Base-by-base conservation (phyloP, 768 basidiomycete species). In the Pulveroboletus frians region DNA sequence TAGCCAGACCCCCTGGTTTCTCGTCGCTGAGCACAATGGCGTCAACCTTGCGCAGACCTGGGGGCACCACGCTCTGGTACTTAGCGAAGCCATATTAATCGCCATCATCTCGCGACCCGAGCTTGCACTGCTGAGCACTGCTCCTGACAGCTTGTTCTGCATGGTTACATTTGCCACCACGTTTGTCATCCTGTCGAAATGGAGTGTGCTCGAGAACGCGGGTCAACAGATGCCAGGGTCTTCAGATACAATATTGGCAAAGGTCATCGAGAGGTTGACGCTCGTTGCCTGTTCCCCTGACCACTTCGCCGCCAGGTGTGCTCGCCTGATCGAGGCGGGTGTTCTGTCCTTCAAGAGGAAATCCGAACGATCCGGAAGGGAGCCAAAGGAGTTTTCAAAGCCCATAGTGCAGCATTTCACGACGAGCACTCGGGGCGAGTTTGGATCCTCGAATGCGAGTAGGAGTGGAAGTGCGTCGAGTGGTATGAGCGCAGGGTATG, bases 101-200 rank as follows among this genome's bases (percentile, higher is more conserved):
- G 38, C 64, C 3, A 56, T 65, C 8, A 64, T 76, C 37, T 63
- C 70, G 20, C 49, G 64, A 27, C 52, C 59, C 23, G 71, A 76
- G 41, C 48, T 64, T 17, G 54, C 54, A 0, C 57, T 72, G n/a
- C 59, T 76, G 48, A 65, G 67, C 51, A 63, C 73, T 10, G 68
- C 73, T 8, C 74, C 74, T 3, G 76, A 76, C 57, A 60, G 58
- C 35, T 43, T 76, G 23, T 76, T 71, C 49, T 60, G 60, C 27
- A 69, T 77, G 67, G 63, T 76, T 39, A 61, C 68, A 0, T 73
- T 76, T 44, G 71, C 76, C 36, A 71, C 75, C 5, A 65, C 73
- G 2, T 75, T 68, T 41, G 50, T 77, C 42, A 67, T 76, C 43
- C 61, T 72, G 10, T 66, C 69, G 36, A 77, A 76, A 56, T 74